These are phyloP conservation scores for Pisolithus sp. DNA, from an alignment of 768 basidiomycete genomes.

Conservation along the genomic window DNA sequence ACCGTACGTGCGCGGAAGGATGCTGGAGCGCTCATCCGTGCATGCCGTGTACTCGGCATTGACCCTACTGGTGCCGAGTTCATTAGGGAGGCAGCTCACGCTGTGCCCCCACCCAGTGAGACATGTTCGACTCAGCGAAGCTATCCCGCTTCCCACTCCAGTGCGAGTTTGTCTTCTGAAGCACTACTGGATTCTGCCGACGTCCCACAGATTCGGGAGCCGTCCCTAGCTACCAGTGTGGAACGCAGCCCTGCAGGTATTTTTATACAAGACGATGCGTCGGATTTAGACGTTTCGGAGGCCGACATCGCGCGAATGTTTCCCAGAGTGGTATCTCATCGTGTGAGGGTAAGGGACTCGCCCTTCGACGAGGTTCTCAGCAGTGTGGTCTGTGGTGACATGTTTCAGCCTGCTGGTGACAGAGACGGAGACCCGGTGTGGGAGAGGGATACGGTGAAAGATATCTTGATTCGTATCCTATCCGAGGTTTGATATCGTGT, in stretches of 20 bases:
- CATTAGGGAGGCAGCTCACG: constrained; percentile 27
- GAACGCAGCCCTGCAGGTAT: constrained; percentile 5
- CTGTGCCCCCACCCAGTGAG: constrained; percentile 12
- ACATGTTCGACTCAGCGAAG: constrained; percentile 10
- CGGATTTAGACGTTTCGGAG: constrained; percentile 57
- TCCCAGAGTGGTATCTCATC: constrained; percentile 69
- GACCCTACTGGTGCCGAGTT: constrained; percentile 59
- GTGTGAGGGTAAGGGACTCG: constrained; percentile 61
- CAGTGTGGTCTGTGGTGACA: constrained; percentile 55
- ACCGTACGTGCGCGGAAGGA: constrained; percentile 56
- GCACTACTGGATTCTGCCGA: constrained; percentile 14
- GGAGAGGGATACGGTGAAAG: constrained; percentile 54
- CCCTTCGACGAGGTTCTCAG: constrained; percentile 66
- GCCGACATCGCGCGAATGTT: constrained; percentile 70
- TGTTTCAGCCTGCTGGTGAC: constrained; percentile 14
- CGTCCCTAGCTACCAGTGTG: constrained; percentile 1
- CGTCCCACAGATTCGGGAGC: constrained; percentile 7
- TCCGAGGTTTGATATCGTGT: constrained; percentile 36
- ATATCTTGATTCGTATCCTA: constrained; percentile 55
- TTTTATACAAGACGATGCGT: constrained; percentile 13
- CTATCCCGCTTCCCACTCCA: constrained; percentile 13
- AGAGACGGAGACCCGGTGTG: constrained; percentile 18
- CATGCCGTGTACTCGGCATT: constrained; percentile 57
- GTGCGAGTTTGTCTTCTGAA: constrained; percentile 18
- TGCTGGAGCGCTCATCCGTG: constrained; percentile 60